These are phyloP conservation scores for Entophlyctis luteolus DNA, from an alignment of 192 early-diverging fungal species.

Conservation along the genomic window DNA sequence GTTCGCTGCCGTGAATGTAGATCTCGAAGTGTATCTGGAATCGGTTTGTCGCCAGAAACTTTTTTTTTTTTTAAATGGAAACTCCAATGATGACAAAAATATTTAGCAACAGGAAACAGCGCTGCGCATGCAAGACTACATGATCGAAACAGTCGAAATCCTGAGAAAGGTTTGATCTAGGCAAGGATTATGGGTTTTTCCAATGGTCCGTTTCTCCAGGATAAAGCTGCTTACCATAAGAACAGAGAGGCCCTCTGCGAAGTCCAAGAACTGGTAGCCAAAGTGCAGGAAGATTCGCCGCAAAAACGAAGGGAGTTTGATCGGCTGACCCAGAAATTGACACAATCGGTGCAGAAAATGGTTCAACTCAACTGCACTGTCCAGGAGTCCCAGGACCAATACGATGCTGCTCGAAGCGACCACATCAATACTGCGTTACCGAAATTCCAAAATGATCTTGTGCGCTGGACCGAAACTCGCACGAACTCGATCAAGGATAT, in stretches of 20 bases:
- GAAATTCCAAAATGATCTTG: conserved; percentile 22
- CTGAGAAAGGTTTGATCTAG: too few species aligned
- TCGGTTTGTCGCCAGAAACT: too few species aligned
- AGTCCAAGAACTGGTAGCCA: conserved; percentile 11
- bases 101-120: too few species aligned
- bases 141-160: too few species aligned
- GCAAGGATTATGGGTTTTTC: too few species aligned
- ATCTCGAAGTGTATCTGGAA: too few species aligned
- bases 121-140: too few species aligned
- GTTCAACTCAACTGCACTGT: conserved; percentile 28
- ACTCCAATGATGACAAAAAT: too few species aligned
- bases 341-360: conserved; percentile 28
- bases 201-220: too few species aligned
- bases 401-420: conserved; percentile 24
- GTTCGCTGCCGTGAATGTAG: conserved; percentile 19
- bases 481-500: conserved; percentile 26
- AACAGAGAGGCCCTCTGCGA: conserved; percentile 31
- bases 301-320: conserved; percentile 16
- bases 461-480: conserved; percentile 1
- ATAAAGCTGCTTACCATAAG: not conserved
- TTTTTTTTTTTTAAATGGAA: too few species aligned
- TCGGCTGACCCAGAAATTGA: conserved; percentile 24
- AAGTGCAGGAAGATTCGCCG: conserved; percentile 5
- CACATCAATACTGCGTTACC: conserved; percentile 26
- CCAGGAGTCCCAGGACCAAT: conserved; percentile 17